phyloP scores from a whole-genome alignment of 306 rosid genomes.

The Quercus robur region DNA sequence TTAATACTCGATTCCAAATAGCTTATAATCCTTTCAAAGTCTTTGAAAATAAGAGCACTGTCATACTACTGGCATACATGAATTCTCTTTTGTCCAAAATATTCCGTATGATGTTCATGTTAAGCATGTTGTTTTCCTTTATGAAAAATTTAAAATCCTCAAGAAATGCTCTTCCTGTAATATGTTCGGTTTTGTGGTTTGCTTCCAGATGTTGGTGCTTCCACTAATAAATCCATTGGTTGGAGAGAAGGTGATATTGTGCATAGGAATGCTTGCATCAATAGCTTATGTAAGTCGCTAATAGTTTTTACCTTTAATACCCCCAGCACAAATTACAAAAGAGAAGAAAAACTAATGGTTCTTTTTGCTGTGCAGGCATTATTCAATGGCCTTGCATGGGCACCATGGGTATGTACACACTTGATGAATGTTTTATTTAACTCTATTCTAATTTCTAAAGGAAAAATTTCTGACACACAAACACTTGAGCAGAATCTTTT shows the following conservation, averaged over 20 bases:
- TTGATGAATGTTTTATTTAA: not conserved
- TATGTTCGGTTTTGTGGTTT: conserved; percentile 2
- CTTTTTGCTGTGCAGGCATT: conserved; percentile 46
- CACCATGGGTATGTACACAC: conserved; percentile 60
- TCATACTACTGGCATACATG: not conserved
- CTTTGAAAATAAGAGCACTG: not conserved
- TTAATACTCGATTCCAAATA: no score
- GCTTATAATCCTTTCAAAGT: not conserved
- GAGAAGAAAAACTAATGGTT: not conserved
- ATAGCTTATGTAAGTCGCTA: conserved; percentile 66
- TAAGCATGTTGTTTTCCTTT: not conserved
- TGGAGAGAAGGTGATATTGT: conserved; percentile 72
- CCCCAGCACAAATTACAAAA: not conserved
- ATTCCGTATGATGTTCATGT: not conserved
- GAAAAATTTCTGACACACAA: not conserved
- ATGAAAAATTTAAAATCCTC: not conserved
- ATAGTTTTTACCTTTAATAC: not conserved
- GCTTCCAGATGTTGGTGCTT: conserved; percentile 58
- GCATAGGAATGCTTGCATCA: conserved; percentile 66
- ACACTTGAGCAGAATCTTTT: no score
- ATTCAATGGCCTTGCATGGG: conserved; percentile 88
- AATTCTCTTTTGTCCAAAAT: not conserved
- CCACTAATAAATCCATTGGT: conserved; percentile 76
- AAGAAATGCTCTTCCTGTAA: not conserved
- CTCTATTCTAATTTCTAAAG: not conserved